phyloP scores from a whole-genome alignment of 495 filamentous ascomycete species.

The Xylaria sp. region DNA sequence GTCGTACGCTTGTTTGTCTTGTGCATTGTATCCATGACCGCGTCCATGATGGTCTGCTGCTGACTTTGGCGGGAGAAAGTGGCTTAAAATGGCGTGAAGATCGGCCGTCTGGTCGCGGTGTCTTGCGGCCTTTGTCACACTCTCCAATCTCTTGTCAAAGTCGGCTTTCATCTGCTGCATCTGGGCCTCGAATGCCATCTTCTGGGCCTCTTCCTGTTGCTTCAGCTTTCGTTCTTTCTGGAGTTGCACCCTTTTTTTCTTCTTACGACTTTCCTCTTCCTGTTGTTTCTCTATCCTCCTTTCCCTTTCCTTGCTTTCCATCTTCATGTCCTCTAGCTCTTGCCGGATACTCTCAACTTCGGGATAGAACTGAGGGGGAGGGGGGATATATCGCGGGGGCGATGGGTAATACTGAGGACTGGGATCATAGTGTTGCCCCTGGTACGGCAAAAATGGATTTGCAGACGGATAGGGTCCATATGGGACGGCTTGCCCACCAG shows the following conservation, averaged over 20 bases:
- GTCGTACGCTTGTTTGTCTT: too few species aligned
- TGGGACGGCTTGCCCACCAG: slow-evolving; percentile 1
- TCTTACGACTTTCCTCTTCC: background rate
- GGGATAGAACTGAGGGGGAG: background rate
- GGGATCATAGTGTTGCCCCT: background rate
- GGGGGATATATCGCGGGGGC: too few species aligned
- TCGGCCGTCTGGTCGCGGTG: background rate
- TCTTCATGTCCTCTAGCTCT: background rate
- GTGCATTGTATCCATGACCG: background rate
- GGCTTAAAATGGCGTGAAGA: background rate
- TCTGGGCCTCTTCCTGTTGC: background rate
- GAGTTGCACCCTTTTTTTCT: background rate
- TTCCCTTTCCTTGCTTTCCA: background rate
- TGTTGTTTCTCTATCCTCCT: background rate
- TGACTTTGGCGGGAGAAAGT: background rate
- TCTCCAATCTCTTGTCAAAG: background rate
- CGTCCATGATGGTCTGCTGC: background rate
- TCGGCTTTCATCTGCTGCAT: background rate
- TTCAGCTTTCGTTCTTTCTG: background rate
- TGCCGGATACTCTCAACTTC: background rate
- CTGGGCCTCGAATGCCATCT: too few species aligned
- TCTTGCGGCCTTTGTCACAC: background rate
- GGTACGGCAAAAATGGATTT: background rate
- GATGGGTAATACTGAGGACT: background rate
- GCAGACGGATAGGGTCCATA: background rate